Conservation (phyloP, 495 filamentous ascomycete genomes). For the Talaromyces thailandensis region DNA sequence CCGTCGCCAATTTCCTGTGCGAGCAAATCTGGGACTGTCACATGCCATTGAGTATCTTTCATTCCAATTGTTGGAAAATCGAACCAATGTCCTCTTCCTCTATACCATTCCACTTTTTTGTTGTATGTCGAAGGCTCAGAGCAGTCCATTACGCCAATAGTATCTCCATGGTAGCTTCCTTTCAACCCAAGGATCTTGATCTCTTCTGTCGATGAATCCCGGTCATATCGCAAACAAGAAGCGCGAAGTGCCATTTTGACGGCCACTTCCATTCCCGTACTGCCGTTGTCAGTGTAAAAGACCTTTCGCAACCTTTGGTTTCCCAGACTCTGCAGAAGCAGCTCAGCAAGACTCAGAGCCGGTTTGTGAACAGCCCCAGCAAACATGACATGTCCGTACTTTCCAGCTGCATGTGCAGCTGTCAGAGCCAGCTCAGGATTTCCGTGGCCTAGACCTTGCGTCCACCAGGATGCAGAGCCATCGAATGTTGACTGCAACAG, state of each 20-base stretch:
- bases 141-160: slow-evolving; percentile 73
- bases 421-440: slow-evolving; percentile 57
- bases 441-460: slow-evolving; percentile 70
- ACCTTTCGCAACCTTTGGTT: slow-evolving; percentile 56
- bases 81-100: slow-evolving; percentile 65
- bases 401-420: slow-evolving; percentile 69
- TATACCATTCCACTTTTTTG: slow-evolving; percentile 72
- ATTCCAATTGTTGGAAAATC: slow-evolving; percentile 62
- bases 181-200: slow-evolving; percentile 62
- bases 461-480: slow-evolving; percentile 80
- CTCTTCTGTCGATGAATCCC: slow-evolving; percentile 43
- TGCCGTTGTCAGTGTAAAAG: slow-evolving; percentile 75
- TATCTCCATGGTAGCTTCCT: slow-evolving; percentile 74
- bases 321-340: slow-evolving; percentile 41
- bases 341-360: slow-evolving; percentile 53
- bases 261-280: slow-evolving; percentile 70
- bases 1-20: slow-evolving; percentile 34
- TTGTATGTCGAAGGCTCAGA: slow-evolving; percentile 65
- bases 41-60: slow-evolving; percentile 50
- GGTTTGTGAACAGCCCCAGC: slow-evolving; percentile 64
- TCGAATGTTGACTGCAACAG: slow-evolving; percentile 59
- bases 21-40: slow-evolving; percentile 43
- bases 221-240: slow-evolving; percentile 51
- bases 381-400: slow-evolving; percentile 83
- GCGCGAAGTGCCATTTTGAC: slow-evolving; percentile 71